These are phyloP conservation scores for Tricholoma sp. DNA, from an alignment of 768 basidiomycete species.

Conservation along the genomic window DNA sequence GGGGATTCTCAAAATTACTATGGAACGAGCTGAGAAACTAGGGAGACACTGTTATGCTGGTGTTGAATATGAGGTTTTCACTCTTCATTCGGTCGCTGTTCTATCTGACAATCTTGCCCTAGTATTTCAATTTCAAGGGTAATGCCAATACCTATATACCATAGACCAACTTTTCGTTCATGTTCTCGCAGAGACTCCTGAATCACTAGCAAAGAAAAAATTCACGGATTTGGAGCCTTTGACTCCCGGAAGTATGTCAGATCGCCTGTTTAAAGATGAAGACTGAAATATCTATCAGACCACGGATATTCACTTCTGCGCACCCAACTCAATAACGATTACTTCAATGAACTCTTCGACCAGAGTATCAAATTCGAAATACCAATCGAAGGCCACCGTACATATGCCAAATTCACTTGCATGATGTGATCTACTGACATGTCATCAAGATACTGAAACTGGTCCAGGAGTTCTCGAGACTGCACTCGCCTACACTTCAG, in stretches of 20 bases:
- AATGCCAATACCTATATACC: background rate
- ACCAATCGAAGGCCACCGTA: slow-evolving; percentile 84
- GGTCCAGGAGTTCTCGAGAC: slow-evolving; percentile 88
- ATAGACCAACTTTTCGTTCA: background rate
- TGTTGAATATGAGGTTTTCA: slow-evolving; percentile 84
- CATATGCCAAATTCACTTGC: slow-evolving; percentile 15
- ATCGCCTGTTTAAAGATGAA: background rate
- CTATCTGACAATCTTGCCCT: background rate
- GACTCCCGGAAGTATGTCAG: slow-evolving; percentile 86
- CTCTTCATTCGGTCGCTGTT: background rate
- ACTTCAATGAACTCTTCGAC: slow-evolving; percentile 89
- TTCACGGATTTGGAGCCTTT: slow-evolving; percentile 72
- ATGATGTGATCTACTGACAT: background rate
- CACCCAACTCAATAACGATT: slow-evolving; percentile 83
- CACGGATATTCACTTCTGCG: slow-evolving; percentile 95
- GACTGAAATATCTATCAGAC: slow-evolving; percentile 44
- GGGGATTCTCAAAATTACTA: slow-evolving; percentile 62
- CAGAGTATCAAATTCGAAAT: slow-evolving; percentile 67
- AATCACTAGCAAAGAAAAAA: slow-evolving; percentile 69
- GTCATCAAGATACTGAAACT: slow-evolving; percentile 76
- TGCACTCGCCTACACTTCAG: slow-evolving; percentile 79
- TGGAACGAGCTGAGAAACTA: slow-evolving; percentile 40
- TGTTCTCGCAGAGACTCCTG: slow-evolving; percentile 64
- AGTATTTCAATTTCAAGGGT: slow-evolving; percentile 95
- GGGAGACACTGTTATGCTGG: slow-evolving; percentile 75